Evolutionary conservation across 345 rosid genomes (phyloP).

Genomic region (Pelargonium nanum): DNA sequence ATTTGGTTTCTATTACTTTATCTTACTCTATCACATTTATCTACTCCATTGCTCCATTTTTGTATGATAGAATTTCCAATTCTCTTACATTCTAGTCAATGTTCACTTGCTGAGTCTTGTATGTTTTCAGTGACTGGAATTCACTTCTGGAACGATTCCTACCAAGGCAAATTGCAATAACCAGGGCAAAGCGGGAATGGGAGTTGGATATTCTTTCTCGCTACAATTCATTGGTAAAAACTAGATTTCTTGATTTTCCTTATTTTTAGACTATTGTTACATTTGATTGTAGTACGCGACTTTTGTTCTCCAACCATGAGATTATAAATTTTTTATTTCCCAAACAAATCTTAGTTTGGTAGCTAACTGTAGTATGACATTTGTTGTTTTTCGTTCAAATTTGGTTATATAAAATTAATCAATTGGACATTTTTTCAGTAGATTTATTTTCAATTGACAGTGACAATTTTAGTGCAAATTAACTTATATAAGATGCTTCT

Average conservation of each 20-base stretch:
- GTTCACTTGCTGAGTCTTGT: constrained; percentile 10
- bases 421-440: neutral
- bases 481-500: constrained; percentile 7
- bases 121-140: constrained; percentile 66
- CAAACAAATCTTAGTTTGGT: neutral
- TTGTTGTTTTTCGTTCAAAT: too few relatives aligned
- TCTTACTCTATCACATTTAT: neutral
- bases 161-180: constrained; percentile 92
- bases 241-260: constrained; percentile 6
- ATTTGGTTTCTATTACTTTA: neutral
- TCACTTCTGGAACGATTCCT: constrained; percentile 80
- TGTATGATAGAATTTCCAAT: too few relatives aligned
- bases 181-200: constrained; percentile 93
- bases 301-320: neutral
- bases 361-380: neutral
- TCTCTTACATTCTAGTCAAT: constrained; percentile 2
- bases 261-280: neutral
- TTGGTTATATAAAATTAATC: neutral
- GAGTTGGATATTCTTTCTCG: constrained; percentile 90
- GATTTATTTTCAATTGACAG: neutral
- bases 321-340: neutral
- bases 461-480: neutral
- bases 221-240: constrained; percentile 70
- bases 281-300: neutral
- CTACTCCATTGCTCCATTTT: too few relatives aligned